Evolutionary conservation across 2,329 filamentous ascomycete species (phyloP).

Genomic region (Furcasterigmium furcatum): DNA sequence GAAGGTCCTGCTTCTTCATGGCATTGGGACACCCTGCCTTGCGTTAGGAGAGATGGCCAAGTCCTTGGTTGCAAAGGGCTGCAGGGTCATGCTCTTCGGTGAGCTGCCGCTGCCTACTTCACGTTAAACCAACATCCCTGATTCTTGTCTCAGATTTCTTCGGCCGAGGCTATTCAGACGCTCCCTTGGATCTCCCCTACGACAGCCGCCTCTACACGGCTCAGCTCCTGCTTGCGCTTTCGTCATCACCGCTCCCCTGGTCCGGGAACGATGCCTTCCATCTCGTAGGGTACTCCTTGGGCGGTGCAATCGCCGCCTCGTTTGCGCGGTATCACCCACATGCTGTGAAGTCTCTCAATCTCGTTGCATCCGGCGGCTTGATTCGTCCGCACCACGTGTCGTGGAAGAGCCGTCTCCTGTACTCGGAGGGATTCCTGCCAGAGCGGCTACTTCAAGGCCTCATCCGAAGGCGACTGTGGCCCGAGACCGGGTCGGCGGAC

Average conservation of each 20-base stretch:
- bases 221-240: conserved; percentile 63
- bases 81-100: conserved; percentile 77
- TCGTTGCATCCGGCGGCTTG: conserved; percentile 68
- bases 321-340: conserved; percentile 69
- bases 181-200: conserved; percentile 56
- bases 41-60: conserved; percentile 64
- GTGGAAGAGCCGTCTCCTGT: conserved; percentile 59
- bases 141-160: conserved; percentile 57
- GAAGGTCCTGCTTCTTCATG: conserved; percentile 74
- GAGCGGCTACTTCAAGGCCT: conserved; percentile 52
- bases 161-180: conserved; percentile 75
- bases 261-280: conserved; percentile 55
- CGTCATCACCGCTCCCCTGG: conserved; percentile 60
- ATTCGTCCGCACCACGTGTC: conserved; percentile 60
- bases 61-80: conserved; percentile 62
- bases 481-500: conserved; percentile 26
- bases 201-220: conserved; percentile 62
- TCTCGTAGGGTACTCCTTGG: conserved; percentile 76
- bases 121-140: neutral
- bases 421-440: conserved; percentile 57
- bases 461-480: conserved; percentile 43
- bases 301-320: conserved; percentile 68
- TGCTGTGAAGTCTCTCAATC: conserved; percentile 58
- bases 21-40: conserved; percentile 76
- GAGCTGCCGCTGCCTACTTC: conserved; percentile 18